These are phyloP conservation scores for Xylaria sp. DNA, from an alignment of 495 filamentous ascomycete species.

Conservation along the genomic window DNA sequence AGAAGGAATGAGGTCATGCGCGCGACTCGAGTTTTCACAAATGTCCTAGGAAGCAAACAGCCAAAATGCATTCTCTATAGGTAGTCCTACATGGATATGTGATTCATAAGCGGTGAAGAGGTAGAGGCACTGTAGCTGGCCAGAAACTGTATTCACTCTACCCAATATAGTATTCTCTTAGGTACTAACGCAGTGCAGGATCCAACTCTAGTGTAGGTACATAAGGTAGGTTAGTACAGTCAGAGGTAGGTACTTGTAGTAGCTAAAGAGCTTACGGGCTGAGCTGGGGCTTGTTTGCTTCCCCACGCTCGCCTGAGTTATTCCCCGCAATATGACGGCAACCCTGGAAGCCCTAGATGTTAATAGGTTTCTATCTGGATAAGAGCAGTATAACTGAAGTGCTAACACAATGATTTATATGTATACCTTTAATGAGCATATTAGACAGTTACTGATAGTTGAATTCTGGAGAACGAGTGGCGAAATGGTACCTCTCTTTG, in stretches of 20 bases:
- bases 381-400: neutral
- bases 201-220: neutral
- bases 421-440: neutral
- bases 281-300: neutral
- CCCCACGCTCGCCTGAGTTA: neutral
- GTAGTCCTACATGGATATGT: neutral
- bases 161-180: neutral
- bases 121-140: neutral
- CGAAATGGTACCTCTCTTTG: neutral
- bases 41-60: neutral
- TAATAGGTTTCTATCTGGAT: neutral
- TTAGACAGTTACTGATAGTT: neutral
- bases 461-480: neutral
- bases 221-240: too few relatives aligned
- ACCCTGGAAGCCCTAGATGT: neutral
- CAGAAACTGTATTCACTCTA: neutral
- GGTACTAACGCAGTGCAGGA: neutral
- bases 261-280: neutral
- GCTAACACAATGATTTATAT: neutral
- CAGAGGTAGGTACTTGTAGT: too few relatives aligned
- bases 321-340: slow-evolving; percentile 9
- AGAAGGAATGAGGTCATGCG: slow-evolving; percentile 39
- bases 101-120: neutral
- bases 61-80: neutral
- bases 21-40: slow-evolving; percentile 19